Percentiles rank a stretch among this genome's conserved stretches.
phyloP scores from a whole-genome alignment of 2,329 filamentous ascomycete species.

The Penicillium polonicum region DNA sequence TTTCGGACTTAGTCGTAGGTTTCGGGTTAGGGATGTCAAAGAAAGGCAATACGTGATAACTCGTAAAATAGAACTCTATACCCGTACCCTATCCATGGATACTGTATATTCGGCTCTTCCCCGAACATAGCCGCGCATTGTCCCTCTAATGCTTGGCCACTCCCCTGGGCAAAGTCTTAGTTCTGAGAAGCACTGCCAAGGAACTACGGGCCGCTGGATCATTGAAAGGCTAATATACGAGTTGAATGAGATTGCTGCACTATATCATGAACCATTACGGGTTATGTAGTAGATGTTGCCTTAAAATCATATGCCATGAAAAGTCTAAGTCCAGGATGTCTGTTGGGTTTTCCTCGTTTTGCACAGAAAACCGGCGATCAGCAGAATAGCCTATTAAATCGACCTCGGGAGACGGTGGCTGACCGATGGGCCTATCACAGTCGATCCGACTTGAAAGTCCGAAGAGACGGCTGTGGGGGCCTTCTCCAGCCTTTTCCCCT shows the following conservation, averaged over 20 bases:
- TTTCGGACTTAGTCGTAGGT: constrained; percentile 8
- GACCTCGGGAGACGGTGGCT: neutral
- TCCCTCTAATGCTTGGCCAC: neutral
- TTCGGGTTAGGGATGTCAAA: neutral
- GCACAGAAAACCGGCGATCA: neutral
- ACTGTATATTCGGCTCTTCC: neutral
- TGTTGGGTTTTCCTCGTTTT: neutral
- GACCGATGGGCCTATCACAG: neutral
- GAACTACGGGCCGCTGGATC: constrained; percentile 12
- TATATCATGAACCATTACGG: neutral
- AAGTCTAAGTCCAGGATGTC: neutral
- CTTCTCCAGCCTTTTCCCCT: neutral
- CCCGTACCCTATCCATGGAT: neutral
- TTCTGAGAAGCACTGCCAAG: constrained; percentile 14
- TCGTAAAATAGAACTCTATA: neutral
- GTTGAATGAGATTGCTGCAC: neutral
- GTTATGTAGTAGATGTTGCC: neutral
- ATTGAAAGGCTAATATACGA: constrained; percentile 2
- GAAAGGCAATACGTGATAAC: neutral
- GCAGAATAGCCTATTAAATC: neutral
- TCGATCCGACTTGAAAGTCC: no score
- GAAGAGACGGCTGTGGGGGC: neutral
- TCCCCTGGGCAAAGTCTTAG: constrained; percentile 6
- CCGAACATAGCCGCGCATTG: neutral
- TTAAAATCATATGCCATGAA: neutral